These are phyloP conservation scores for Sporisorium iseilematis-ciliati DNA, from an alignment of 1,284 basidiomycete genomes.

Conservation along the genomic window DNA sequence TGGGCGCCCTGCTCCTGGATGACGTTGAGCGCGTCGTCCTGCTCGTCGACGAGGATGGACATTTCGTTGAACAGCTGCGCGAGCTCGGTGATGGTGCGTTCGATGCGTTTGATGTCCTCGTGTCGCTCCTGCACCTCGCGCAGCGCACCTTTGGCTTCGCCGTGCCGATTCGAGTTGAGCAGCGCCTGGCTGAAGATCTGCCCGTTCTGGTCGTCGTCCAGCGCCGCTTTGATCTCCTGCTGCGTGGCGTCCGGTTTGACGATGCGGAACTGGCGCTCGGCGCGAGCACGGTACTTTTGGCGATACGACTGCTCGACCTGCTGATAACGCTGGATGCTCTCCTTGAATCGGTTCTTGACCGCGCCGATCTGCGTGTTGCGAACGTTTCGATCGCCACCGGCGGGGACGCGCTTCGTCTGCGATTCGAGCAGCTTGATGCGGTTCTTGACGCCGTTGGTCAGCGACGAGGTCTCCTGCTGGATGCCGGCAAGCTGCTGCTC, in stretches of 20 bases:
- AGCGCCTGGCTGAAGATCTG: conserved; percentile 91
- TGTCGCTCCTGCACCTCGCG: conserved; percentile 92
- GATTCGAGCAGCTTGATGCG: conserved; percentile 64
- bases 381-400: conserved; percentile 68
- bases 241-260: conserved; percentile 86
- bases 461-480: conserved; percentile 60
- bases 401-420: conserved; percentile 55
- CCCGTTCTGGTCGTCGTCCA: conserved; percentile 80
- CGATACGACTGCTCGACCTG: conserved; percentile 92
- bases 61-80: conserved; percentile 86
- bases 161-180: conserved; percentile 81
- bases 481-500: conserved; percentile 62
- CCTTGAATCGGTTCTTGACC: conserved; percentile 72
- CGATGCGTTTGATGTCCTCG: conserved; percentile 87
- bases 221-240: conserved; percentile 80
- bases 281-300: conserved; percentile 90
- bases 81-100: conserved; percentile 86
- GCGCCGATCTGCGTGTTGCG: conserved; percentile 74
- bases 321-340: conserved; percentile 76
- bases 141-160: conserved; percentile 84
- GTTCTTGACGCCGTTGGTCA: conserved; percentile 68
- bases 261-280: conserved; percentile 97
- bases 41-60: conserved; percentile 68
- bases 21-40: conserved; percentile 67
- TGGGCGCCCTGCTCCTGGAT: conserved; percentile 62